Conservation (phyloP, 2,329 filamentous ascomycete genomes). For the Allantophomopsis cytisporea region DNA sequence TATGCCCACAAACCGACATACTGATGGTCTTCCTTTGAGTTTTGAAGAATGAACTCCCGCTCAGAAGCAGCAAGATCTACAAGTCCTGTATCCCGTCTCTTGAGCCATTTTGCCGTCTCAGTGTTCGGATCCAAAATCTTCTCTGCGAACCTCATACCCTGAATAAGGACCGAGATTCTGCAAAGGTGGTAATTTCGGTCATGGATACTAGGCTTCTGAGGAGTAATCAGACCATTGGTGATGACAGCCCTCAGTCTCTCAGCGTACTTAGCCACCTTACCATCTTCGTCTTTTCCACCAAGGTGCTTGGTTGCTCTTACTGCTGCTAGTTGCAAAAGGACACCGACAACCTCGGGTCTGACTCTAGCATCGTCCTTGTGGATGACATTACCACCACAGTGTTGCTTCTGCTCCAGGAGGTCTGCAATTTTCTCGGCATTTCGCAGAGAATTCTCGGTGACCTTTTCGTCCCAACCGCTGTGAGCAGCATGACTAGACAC, state of each 20-base stretch:
- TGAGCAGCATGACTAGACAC: constrained; percentile 10
- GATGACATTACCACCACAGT: constrained; percentile 6
- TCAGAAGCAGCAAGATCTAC: not conserved
- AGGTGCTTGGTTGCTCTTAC: constrained; percentile 22
- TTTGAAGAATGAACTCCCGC: too few species aligned
- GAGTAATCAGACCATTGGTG: not conserved
- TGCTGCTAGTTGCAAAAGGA: constrained; percentile 28
- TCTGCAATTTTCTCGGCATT: constrained; percentile 16
- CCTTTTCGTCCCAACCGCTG: constrained; percentile 8
- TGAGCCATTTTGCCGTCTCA: constrained; percentile 1
- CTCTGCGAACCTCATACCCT: constrained; percentile 24
- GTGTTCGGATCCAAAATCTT: constrained; percentile 14
- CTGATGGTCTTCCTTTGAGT: too few species aligned
- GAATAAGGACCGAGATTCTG: constrained; percentile 21
- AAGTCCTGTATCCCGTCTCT: not conserved
- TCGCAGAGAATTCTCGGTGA: constrained; percentile 13
- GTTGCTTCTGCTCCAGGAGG: constrained; percentile 13
- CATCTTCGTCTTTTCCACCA: constrained; percentile 22
- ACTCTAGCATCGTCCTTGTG: constrained; percentile 20
- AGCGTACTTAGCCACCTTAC: constrained; percentile 24
- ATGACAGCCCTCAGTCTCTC: constrained; percentile 10
- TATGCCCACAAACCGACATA: too few species aligned
- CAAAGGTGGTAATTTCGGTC: constrained; percentile 10
- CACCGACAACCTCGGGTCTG: constrained; percentile 25
- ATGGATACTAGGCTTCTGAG: not conserved